phyloP scores from a whole-genome alignment of 169 alveolate species.

The Eimeria falciformis region DNA sequence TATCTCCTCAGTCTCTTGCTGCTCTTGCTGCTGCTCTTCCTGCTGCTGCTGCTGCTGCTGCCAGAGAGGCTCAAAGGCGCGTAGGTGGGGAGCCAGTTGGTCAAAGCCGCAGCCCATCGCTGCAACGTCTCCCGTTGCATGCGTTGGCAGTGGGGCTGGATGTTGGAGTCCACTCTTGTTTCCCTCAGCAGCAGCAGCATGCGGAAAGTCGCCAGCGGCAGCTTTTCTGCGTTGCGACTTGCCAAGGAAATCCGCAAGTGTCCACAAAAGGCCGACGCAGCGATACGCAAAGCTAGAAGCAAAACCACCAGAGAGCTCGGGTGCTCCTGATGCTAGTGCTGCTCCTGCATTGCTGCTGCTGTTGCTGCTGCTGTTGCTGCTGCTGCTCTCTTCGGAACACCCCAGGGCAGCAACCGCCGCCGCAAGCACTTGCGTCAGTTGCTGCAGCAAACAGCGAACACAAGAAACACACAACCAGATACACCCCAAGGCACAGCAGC shows the following conservation, averaged over 20 bases:
- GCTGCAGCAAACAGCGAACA: constrained; percentile 22
- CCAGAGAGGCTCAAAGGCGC: constrained; percentile 48
- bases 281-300: constrained; percentile 45
- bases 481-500: too few species aligned
- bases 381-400: constrained; percentile 28
- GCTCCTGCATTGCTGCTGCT: not conserved
- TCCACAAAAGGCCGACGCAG: constrained; percentile 30
- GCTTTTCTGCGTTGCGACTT: not conserved
- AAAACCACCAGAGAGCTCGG: constrained; percentile 26
- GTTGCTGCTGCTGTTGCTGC: constrained; percentile 49
- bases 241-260: constrained; percentile 27
- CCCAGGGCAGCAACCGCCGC: constrained; percentile 36
- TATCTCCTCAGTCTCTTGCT: not conserved
- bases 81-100: constrained; percentile 11
- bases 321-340: constrained; percentile 22
- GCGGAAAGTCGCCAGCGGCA: too few species aligned
- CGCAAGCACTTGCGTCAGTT: constrained; percentile 19
- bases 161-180: not conserved
- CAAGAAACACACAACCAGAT: not conserved
- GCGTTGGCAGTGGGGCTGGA: not conserved
- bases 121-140: not conserved
- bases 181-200: constrained; percentile 7
- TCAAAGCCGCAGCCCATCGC: not conserved
- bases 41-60: not conserved
- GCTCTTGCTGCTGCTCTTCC: constrained; percentile 28